These are phyloP conservation scores for Phenoliferia sp. DNA, from an alignment of 1,284 basidiomycete genomes.

Conservation along the genomic window DNA sequence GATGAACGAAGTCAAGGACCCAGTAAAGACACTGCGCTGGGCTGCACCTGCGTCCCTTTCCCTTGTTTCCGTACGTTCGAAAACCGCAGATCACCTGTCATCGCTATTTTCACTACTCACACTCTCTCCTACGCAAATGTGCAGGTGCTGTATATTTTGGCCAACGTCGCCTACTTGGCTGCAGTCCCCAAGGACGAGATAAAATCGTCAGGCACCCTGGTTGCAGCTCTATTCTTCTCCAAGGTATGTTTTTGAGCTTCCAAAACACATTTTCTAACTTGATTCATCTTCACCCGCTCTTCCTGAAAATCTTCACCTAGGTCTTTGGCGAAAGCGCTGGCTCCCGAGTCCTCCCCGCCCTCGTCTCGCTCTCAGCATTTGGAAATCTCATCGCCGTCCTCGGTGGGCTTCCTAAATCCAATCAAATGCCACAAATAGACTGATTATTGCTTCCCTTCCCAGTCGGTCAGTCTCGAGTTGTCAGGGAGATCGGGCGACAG, in stretches of 20 bases:
- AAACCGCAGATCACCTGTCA: no score
- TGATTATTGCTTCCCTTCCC: neutral
- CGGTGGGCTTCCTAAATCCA: neutral
- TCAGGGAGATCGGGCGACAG: conserved; percentile 42
- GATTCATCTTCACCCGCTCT: no score
- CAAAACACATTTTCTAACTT: neutral
- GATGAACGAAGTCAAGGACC: conserved; percentile 47
- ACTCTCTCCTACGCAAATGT: conserved; percentile 36
- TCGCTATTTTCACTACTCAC: no score
- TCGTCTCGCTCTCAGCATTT: conserved; percentile 41
- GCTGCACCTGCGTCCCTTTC: no score
- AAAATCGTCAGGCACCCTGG: conserved; percentile 32
- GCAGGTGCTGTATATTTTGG: conserved; percentile 11
- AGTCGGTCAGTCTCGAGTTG: conserved; percentile 49
- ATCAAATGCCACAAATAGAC: neutral
- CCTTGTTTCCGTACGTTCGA: no score
- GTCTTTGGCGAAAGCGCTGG: conserved; percentile 44
- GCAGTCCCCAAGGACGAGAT: conserved; percentile 43
- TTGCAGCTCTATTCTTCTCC: conserved; percentile 42
- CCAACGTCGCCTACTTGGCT: conserved; percentile 44
- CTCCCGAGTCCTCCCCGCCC: conserved; percentile 40
- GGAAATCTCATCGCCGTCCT: conserved; percentile 42
- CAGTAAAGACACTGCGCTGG: conserved; percentile 38
- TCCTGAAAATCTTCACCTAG: no score
- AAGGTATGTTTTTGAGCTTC: neutral